Percentiles rank a stretch among this genome's conserved stretches.
These are phyloP conservation scores for Cladophialophora chaetospira DNA, from an alignment of 2,329 filamentous ascomycete genomes.

Conservation along the genomic window DNA sequence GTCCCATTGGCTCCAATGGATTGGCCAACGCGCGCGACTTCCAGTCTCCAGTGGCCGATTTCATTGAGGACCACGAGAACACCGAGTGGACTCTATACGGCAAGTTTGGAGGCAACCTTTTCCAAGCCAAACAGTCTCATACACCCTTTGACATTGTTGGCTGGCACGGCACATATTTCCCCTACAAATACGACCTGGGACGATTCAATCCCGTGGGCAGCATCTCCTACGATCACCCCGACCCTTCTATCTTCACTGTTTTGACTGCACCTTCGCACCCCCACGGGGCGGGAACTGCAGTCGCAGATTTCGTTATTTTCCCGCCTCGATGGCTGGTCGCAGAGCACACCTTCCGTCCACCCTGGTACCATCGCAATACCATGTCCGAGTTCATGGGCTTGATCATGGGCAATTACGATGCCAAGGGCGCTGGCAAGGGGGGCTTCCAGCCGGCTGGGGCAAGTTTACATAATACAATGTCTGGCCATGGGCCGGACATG, in stretches of 20 bases:
- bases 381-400: constrained; percentile 69
- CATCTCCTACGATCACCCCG: constrained; percentile 75
- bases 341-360: constrained; percentile 62
- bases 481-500: constrained; percentile 64
- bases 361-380: constrained; percentile 66
- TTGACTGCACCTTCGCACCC: constrained; percentile 58
- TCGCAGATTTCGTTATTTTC: constrained; percentile 68
- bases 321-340: constrained; percentile 65
- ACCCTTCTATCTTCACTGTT: constrained; percentile 75
- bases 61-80: constrained; percentile 59
- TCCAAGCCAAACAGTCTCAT: constrained; percentile 66
- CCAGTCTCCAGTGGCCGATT: constrained; percentile 69
- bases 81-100: constrained; percentile 59
- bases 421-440: constrained; percentile 54
- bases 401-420: constrained; percentile 63
- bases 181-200: constrained; percentile 79
- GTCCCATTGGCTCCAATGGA: constrained; percentile 72
- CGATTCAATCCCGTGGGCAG: constrained; percentile 74
- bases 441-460: constrained; percentile 64
- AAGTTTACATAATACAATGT: constrained; percentile 71
- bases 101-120: constrained; percentile 70
- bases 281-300: constrained; percentile 60
- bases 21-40: constrained; percentile 78
- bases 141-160: constrained; percentile 77
- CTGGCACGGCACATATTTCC: constrained; percentile 79